phyloP scores from a whole-genome alignment of 208 protist genomes.

The Crithidia mellificae region DNA sequence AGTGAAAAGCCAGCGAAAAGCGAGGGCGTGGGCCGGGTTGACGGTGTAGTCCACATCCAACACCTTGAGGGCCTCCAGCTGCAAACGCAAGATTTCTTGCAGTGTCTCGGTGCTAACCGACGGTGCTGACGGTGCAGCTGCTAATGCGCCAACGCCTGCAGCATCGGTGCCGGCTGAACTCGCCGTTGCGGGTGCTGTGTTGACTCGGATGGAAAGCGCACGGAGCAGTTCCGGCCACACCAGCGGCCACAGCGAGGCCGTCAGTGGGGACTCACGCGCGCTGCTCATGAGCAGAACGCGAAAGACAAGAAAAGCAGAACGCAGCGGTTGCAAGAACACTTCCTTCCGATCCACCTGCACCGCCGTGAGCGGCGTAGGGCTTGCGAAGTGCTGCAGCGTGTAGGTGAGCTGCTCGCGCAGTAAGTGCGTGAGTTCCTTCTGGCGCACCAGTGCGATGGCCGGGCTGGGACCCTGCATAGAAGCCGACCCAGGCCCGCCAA shows the following conservation, averaged over 20 bases:
- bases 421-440: conserved; percentile 45
- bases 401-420: conserved; percentile 50
- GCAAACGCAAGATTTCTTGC: conserved; percentile 42
- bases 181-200: not conserved
- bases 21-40: conserved; percentile 30
- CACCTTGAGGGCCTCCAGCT: conserved; percentile 70
- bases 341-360: conserved; percentile 25
- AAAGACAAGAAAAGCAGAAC: conserved; percentile 54
- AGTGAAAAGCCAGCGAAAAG: conserved; percentile 41
- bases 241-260: conserved; percentile 55
- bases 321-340: conserved; percentile 34
- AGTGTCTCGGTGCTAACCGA: conserved; percentile 6
- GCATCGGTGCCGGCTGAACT: not conserved
- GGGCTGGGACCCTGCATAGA: not conserved
- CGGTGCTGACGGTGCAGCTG: too few species aligned
- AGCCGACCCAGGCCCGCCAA: not conserved
- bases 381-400: conserved; percentile 33
- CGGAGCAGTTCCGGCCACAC: conserved; percentile 45
- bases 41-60: conserved; percentile 53
- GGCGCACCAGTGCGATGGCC: not conserved
- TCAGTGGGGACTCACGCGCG: conserved; percentile 21
- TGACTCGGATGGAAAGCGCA: not conserved
- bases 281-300: conserved; percentile 55
- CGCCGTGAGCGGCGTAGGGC: conserved; percentile 8
- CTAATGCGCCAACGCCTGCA: too few species aligned